Base-by-base conservation (phyloP, 768 basidiomycete species). In the Suillus tomentosus region DNA sequence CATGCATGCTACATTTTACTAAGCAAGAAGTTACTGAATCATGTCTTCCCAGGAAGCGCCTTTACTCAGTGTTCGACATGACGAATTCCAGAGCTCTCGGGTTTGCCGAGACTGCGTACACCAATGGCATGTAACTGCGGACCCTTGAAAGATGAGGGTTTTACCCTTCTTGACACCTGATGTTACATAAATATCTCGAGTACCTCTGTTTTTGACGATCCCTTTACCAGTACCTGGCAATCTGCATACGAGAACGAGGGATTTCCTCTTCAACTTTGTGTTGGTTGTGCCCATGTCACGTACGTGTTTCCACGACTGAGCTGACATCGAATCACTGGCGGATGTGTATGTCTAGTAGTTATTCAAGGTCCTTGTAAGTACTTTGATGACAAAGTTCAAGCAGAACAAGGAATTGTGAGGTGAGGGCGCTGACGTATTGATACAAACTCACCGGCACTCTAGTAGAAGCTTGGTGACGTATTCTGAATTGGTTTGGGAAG, bases 41-140 rank as follows among this genome's bases (percentile, higher is more conserved):
- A 59, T 40, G 19, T 24, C 17, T 58, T 27, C 24, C 8, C n/a
- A 43, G 60, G 10, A 31, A 80, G 68, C 70, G 79, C n/a, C 79
- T 74, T 73, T 80, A 77, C 67, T 65, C 71, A n/a, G 71, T 77
- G 10, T 80, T 67, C 65, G 78, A 80, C 63, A 67, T 71, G 11
- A 67, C 66, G 3, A 76, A 74, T 66, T 60, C 56, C 13, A 71
- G 65, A 11, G 69, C 31, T 31, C 31, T 79, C 40, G 79, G 78
- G 19, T 59, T 80, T 13, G 79, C 79, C 5, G 72, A 64, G 14
- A 78, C 78, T 2, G 4, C 31, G 31, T 39, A 2, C 64, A 80
- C 79, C 34, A 9, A 57, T 36, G 27, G 5, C 34, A 51, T 9
- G 4, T 61, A 57, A 61, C 31, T 53, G 31, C 27, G 31, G 53